Base-by-base conservation (phyloP, 2,329 filamentous ascomycete species). In the Rugonectria rugulosa region DNA sequence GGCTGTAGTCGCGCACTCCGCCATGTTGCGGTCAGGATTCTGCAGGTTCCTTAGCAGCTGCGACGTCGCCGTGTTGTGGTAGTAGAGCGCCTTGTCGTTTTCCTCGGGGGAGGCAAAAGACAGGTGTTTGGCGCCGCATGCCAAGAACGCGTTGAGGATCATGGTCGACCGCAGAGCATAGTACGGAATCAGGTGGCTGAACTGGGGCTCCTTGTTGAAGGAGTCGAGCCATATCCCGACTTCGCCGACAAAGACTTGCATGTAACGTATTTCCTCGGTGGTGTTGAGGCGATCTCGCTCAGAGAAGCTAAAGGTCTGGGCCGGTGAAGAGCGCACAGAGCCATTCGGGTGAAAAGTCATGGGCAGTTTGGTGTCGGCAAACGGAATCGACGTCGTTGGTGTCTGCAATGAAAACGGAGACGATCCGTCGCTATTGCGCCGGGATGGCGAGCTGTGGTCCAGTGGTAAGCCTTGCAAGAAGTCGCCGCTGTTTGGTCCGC, bases 211-310 rank as follows among this genome's bases (percentile, higher is more conserved):
- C 27, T 86, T 82, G 75, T 96, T 91, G 79, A 97, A 87, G 36
- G 88, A 91, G 73, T 97, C 94, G 91, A 98, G 96, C 92, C 94
- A 97, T 3, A 92, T 75, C 1, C 89, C 92, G 2, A 98, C 91
- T 62, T 97, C 90, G 68, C 96, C 90, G 6, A 96, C 88, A 70
- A 96, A 98, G 0, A 92, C 88, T 71, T 96, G 91, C 88, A 97
- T 91, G 69, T 92, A 92, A n/a, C 88, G 77, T 0, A 95, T 83
- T 70, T 97, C 92, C 54, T 96, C 90, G 9, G 87, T 83, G 4
- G 85, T 86, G 61, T 85, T 87, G 40, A 97, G 80, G 63, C 85
- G 91, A 46, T 90, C 84, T 31, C 85, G 73, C 2, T 74, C 70
- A 1, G 69, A 68, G 7, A 48, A 26, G 11, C 52, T 49, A 14